Percentiles rank a stretch among this genome's conserved stretches.
These are phyloP conservation scores for Quercus engelmannii DNA, from an alignment of 306 rosid genomes.

Conservation along the genomic window DNA sequence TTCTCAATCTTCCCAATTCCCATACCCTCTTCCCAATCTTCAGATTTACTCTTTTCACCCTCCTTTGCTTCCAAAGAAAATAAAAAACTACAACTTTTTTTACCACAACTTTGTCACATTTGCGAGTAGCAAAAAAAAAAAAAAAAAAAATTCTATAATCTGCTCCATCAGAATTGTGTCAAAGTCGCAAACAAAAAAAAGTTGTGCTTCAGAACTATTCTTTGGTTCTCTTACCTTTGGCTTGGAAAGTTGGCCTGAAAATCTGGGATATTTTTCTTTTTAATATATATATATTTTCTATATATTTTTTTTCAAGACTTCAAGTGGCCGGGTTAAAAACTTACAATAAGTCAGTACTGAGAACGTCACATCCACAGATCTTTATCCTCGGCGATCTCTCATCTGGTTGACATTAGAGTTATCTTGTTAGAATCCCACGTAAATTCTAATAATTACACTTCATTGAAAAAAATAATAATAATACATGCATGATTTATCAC, in stretches of 20 bases:
- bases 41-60: constrained; percentile 26
- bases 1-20: constrained; percentile 26
- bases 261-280: constrained; percentile 47
- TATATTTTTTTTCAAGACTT: constrained; percentile 21
- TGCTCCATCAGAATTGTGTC: no score
- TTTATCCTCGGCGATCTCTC: constrained; percentile 69
- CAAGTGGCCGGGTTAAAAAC: constrained; percentile 36
- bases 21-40: constrained; percentile 29
- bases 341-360: constrained; percentile 38
- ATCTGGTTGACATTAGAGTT: constrained; percentile 51
- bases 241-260: constrained; percentile 63
- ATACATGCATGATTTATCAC: neutral
- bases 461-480: neutral
- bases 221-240: constrained; percentile 26
- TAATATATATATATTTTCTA: neutral
- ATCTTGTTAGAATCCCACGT: constrained; percentile 53
- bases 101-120: no score
- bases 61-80: constrained; percentile 10
- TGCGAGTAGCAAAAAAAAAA: no score
- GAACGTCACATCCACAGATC: constrained; percentile 67
- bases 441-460: constrained; percentile 27
- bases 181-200: no score
- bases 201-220: no score
- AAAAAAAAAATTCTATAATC: no score
- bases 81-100: no score